A percentile compares a stretch with the other conserved stretches of the same genome.
Conservation (phyloP, 495 filamentous ascomycete species). For the Jackrogersella multiformis region DNA sequence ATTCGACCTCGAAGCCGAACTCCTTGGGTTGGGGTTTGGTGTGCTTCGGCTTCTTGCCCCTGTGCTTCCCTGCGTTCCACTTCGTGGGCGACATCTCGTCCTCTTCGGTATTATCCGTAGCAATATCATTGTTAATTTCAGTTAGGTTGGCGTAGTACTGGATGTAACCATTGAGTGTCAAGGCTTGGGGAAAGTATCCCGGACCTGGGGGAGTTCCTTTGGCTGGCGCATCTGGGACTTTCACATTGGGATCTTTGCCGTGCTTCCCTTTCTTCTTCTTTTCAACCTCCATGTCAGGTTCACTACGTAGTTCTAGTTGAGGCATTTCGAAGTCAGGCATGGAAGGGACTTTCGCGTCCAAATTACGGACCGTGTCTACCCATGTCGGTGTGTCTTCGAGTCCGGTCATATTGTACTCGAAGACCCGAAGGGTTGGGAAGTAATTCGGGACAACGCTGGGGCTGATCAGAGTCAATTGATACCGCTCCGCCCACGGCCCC, state of each 20-base stretch:
- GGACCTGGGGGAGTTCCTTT: slow-evolving; percentile 81
- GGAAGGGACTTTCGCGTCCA: not conserved
- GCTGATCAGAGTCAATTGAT: slow-evolving; percentile 77
- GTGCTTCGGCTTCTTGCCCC: slow-evolving; percentile 61
- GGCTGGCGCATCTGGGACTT: slow-evolving; percentile 76
- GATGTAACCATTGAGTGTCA: slow-evolving; percentile 78
- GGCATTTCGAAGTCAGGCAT: slow-evolving; percentile 13
- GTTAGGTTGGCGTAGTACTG: slow-evolving; percentile 97
- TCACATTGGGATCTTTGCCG: slow-evolving; percentile 67
- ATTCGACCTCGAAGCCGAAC: slow-evolving; percentile 85
- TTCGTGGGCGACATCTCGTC: slow-evolving; percentile 41
- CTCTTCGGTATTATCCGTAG: slow-evolving; percentile 30
- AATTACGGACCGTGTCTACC: slow-evolving; percentile 45
- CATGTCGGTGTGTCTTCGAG: slow-evolving; percentile 64
- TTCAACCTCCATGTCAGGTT: slow-evolving; percentile 34
- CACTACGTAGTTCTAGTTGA: slow-evolving; percentile 37
- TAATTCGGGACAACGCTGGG: slow-evolving; percentile 94
- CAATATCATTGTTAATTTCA: slow-evolving; percentile 75
- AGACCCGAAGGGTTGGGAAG: slow-evolving; percentile 84
- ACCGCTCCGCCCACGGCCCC: slow-evolving; percentile 84
- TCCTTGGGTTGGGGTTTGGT: slow-evolving; percentile 64
- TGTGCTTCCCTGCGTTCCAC: slow-evolving; percentile 65
- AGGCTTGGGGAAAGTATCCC: slow-evolving; percentile 86
- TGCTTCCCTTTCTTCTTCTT: slow-evolving; percentile 61
- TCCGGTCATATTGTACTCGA: slow-evolving; percentile 93